Conservation (phyloP, 768 basidiomycete species). For the Hericium coralloides region DNA sequence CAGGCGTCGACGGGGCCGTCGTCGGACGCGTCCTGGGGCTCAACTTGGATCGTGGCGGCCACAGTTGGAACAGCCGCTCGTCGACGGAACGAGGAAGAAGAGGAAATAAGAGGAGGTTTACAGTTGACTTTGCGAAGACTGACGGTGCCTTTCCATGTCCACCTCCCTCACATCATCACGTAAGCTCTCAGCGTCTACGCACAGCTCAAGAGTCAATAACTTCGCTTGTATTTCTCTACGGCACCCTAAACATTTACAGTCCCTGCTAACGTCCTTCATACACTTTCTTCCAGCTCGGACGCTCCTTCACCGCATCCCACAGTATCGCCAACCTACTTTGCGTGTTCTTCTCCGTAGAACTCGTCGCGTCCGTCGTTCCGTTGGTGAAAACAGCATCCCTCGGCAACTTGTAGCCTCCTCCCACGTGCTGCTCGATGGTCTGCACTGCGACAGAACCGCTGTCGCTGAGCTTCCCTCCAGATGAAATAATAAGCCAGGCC, state of each 20-base stretch:
- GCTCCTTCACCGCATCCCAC: slow-evolving; percentile 59
- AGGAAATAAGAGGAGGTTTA: not conserved
- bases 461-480: slow-evolving; percentile 42
- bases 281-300: slow-evolving; percentile 67
- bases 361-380: slow-evolving; percentile 12
- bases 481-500: slow-evolving; percentile 44
- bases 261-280: slow-evolving; percentile 26
- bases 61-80: not conserved
- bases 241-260: slow-evolving; percentile 33
- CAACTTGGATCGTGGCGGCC: no score
- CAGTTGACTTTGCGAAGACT: no score
- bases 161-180: not conserved
- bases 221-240: not conserved
- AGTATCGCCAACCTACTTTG: slow-evolving; percentile 42
- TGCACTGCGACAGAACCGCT: slow-evolving; percentile 41
- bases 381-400: slow-evolving; percentile 11
- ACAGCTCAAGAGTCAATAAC: not conserved
- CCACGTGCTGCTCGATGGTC: slow-evolving; percentile 46
- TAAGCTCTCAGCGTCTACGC: not conserved
- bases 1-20: not conserved
- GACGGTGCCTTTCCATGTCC: not conserved
- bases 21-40: no score
- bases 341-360: slow-evolving; percentile 3
- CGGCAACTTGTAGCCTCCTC: slow-evolving; percentile 33
- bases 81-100: not conserved